Evolutionary conservation across 305 asterid genomes (phyloP), one percentile per base, ranked within the genome.

Genomic region (Stenogyne calaminthoides): DNA sequence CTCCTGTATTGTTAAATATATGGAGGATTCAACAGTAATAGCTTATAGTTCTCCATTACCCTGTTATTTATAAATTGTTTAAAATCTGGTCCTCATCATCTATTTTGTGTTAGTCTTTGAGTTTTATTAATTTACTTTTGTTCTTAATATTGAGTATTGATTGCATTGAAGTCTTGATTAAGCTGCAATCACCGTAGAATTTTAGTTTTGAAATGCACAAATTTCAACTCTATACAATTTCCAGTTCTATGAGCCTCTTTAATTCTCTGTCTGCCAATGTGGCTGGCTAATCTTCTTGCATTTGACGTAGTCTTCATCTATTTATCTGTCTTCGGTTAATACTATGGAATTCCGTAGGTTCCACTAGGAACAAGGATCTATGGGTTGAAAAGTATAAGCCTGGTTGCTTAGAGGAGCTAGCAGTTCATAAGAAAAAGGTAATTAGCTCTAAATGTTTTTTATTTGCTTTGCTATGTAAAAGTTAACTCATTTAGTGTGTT

Each of bases 381-480:
- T 94, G 97, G 98, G 92, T 83, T 46, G 88, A 86, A 70, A 94
- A 84, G 80, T 86, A 88, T 73, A 89, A 76, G 82, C 98, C 98
- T 73, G 73, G 72, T 58, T 79, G 85, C 73, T 74, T 94, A 80
- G 91, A 84, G 80, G 97, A 91, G 76, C 91, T 94, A 62, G 96
- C 97, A 1, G 96, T 94, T 84, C 96, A 94, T 67, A 94, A 88
- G 85, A 94, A 94, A 87, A 94, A 94, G 97, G 97, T 90, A 59
- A 62, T 32, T 52, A 57, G 55, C 44, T 69, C 54, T 68, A 52
- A 36, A 20, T 56, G 46, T 62, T 58, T 71, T 49, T 70, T 27
- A 20, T 74, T 15, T 64, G 57, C 36, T 25, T 58, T 16, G 34
- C 36, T 8, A 63, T 72, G 73, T 15, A 63, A 58, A 18, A 61